phyloP scores from a whole-genome alignment of 1,284 basidiomycete genomes.

The Omphalotus olearius region DNA sequence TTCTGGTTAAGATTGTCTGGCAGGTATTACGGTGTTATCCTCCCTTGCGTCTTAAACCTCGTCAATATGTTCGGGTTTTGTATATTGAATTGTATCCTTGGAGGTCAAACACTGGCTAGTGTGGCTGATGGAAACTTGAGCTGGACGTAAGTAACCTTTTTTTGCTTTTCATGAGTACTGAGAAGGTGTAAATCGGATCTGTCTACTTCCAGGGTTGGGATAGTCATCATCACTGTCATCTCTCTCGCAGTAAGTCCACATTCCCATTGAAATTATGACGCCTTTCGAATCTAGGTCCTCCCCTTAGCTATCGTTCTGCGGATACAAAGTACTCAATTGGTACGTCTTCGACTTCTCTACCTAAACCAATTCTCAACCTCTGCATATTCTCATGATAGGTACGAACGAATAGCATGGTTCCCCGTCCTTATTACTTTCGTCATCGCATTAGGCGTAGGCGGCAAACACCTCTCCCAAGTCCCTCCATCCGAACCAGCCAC shows the following conservation, averaged over 20 bases:
- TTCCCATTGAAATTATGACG: background rate
- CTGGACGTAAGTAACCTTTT: constrained; percentile 50
- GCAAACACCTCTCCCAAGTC: constrained; percentile 53
- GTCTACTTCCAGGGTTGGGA: constrained; percentile 62
- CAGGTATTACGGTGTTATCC: constrained; percentile 57
- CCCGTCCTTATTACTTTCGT: constrained; percentile 77
- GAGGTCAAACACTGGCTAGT: constrained; percentile 74
- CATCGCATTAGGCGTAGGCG: constrained; percentile 71
- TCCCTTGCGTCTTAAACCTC: constrained; percentile 64
- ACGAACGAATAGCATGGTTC: constrained; percentile 74
- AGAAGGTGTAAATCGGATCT: background rate
- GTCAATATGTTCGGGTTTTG: constrained; percentile 68
- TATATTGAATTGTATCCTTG: constrained; percentile 75
- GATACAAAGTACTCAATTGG: constrained; percentile 72
- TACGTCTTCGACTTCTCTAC: constrained; percentile 20
- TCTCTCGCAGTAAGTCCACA: constrained; percentile 60
- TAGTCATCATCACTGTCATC: constrained; percentile 79
- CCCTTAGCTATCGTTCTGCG: constrained; percentile 72
- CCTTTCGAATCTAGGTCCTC: background rate
- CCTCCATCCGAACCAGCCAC: constrained; percentile 46
- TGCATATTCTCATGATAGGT: constrained; percentile 36
- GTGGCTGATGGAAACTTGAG: constrained; percentile 60
- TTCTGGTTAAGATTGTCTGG: no score
- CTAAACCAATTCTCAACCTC: background rate
- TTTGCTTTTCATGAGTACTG: constrained; percentile 2